Evolutionary conservation across 2,329 filamentous ascomycete species (phyloP).

Genomic region (Alternaria triticina): DNA sequence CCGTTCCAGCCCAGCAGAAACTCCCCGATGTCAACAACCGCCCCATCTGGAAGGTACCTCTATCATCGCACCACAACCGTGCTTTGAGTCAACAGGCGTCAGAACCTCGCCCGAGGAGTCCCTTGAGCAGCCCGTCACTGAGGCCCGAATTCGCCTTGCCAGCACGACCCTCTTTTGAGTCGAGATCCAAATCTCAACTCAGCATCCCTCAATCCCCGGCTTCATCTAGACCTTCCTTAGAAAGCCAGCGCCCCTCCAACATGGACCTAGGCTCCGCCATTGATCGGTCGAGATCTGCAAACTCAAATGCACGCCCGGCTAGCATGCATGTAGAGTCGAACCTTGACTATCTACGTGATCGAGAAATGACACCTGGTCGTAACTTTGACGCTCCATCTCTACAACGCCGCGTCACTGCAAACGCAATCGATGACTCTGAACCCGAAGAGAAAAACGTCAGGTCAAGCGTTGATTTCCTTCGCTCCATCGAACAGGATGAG

Average conservation of each 20-base stretch:
- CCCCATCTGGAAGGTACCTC: conserved; percentile 63
- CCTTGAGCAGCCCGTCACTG: conserved; percentile 32
- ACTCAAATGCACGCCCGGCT: conserved; percentile 71
- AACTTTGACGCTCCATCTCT: conserved; percentile 41
- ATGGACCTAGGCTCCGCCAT: conserved; percentile 66
- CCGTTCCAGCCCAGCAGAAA: conserved; percentile 36
- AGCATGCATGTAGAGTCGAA: conserved; percentile 86
- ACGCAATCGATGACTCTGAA: conserved; percentile 45
- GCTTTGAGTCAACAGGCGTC: conserved; percentile 57
- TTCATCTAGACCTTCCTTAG: conserved; percentile 72
- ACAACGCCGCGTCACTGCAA: conserved; percentile 35
- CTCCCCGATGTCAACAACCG: conserved; percentile 50
- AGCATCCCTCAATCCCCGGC: conserved; percentile 61
- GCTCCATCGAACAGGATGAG: conserved; percentile 71
- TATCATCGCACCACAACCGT: conserved; percentile 49
- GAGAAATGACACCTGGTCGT: conserved; percentile 63
- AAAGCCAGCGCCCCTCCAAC: conserved; percentile 69
- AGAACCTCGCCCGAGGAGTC: conserved; percentile 45
- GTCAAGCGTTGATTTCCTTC: conserved; percentile 83
- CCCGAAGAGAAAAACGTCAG: conserved; percentile 70
- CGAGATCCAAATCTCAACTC: conserved; percentile 60
- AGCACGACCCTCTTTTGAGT: conserved; percentile 52
- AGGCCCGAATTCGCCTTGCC: conserved; percentile 48
- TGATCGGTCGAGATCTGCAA: conserved; percentile 67
- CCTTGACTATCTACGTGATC: conserved; percentile 80